Conservation (phyloP, 495 filamentous ascomycete species). For the Penicillium paradoxum region DNA sequence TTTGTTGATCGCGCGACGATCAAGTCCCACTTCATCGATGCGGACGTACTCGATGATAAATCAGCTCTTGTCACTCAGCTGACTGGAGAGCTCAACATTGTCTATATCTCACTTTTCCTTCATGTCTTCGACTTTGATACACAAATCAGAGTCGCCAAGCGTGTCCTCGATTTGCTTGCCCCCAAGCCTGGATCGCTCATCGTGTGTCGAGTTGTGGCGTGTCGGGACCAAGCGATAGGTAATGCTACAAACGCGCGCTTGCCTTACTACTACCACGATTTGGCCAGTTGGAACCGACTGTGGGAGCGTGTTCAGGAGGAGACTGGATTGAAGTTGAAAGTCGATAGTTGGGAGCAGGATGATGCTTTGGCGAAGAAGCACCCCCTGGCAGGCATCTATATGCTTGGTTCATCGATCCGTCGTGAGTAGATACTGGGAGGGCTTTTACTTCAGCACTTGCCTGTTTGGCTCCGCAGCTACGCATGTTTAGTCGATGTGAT, state of each 20-base stretch:
- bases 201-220: constrained; percentile 34
- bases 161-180: constrained; percentile 20
- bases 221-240: constrained; percentile 23
- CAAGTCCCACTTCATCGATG: constrained; percentile 16
- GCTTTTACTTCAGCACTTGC: background rate
- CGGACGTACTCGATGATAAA: constrained; percentile 39
- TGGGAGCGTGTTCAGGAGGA: constrained; percentile 44
- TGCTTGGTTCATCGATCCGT: background rate
- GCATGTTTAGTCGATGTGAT: too few relatives aligned
- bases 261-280: constrained; percentile 36
- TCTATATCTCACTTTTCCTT: constrained; percentile 48
- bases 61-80: constrained; percentile 19
- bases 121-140: constrained; percentile 48
- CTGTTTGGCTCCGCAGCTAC: background rate
- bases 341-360: constrained; percentile 18
- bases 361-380: constrained; percentile 6
- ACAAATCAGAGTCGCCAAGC: constrained; percentile 39
- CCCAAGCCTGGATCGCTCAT: constrained; percentile 31
- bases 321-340: constrained; percentile 30
- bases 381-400: constrained; percentile 1
- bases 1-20: constrained; percentile 40
- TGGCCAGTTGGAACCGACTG: constrained; percentile 33
- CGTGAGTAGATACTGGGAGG: background rate
- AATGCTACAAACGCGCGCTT: constrained; percentile 11
- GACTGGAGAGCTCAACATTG: constrained; percentile 43